These are phyloP conservation scores for Suillus subaureus DNA, from an alignment of 768 basidiomycete species.

Conservation along the genomic window DNA sequence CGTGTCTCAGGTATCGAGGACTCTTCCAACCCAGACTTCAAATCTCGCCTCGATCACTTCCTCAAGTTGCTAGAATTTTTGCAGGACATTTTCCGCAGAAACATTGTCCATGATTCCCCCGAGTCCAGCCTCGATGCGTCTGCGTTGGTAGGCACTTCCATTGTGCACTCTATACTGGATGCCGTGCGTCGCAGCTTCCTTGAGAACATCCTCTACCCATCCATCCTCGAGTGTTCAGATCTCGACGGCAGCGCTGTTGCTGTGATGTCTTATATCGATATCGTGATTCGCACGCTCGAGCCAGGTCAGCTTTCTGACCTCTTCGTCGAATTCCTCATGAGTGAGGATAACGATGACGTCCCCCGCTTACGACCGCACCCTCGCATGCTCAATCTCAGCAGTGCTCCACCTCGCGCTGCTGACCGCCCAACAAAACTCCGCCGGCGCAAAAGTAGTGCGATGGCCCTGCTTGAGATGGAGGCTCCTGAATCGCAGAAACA, in stretches of 20 bases:
- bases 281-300: conserved; percentile 77
- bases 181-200: conserved; percentile 86
- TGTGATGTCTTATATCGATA: conserved; percentile 93
- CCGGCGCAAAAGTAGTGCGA: conserved; percentile 83
- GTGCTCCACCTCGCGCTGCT: conserved; percentile 36
- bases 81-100: conserved; percentile 83
- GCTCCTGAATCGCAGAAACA: conserved; percentile 69
- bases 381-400: conserved; percentile 46
- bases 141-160: conserved; percentile 71
- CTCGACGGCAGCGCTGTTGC: conserved; percentile 94
- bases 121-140: conserved; percentile 54
- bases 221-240: conserved; percentile 91
- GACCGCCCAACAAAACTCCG: conserved; percentile 51
- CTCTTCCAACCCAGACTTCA: conserved; percentile 75
- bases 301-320: conserved; percentile 69
- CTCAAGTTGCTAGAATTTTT: conserved; percentile 90
- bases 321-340: conserved; percentile 78
- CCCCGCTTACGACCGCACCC: conserved; percentile 41
- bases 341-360: conserved; percentile 78
- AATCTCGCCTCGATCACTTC: conserved; percentile 81
- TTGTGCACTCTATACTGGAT: conserved; percentile 81
- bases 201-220: conserved; percentile 91
- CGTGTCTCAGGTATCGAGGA: conserved; percentile 73
- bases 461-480: conserved; percentile 87
- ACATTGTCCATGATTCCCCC: conserved; percentile 42